Evolutionary conservation across 345 rosid species (phyloP).

Genomic region (Noccaea caerulescens): DNA sequence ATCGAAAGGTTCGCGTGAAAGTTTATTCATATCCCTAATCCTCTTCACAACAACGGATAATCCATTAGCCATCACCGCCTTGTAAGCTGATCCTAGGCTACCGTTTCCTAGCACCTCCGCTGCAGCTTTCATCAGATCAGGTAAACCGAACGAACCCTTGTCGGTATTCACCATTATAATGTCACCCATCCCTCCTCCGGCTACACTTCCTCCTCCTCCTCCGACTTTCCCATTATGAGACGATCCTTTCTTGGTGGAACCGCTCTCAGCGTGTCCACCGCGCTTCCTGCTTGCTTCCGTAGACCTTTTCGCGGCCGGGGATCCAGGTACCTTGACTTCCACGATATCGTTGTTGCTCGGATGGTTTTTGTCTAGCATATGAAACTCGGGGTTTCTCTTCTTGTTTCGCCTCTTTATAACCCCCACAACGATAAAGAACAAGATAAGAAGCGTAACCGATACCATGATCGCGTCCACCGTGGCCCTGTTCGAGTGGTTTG

Average conservation of each 20-base stretch:
- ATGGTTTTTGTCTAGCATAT: slow-evolving; percentile 54
- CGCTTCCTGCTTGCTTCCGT: slow-evolving; percentile 41
- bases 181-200: slow-evolving; percentile 43
- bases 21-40: slow-evolving; percentile 72
- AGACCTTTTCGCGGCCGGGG: slow-evolving; percentile 38
- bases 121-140: slow-evolving; percentile 89
- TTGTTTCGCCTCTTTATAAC: slow-evolving; percentile 28
- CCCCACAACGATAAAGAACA: slow-evolving; percentile 41
- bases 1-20: slow-evolving; percentile 62
- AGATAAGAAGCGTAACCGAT: slow-evolving; percentile 10
- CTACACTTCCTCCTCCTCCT: slow-evolving; percentile 9
- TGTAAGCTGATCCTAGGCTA: slow-evolving; percentile 86
- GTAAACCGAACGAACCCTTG: slow-evolving; percentile 65
- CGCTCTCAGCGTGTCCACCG: slow-evolving; percentile 18
- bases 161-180: slow-evolving; percentile 69
- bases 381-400: slow-evolving; percentile 49
- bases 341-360: slow-evolving; percentile 41
- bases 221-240: slow-evolving; percentile 43
- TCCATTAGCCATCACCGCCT: slow-evolving; percentile 75
- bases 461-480: slow-evolving; percentile 17
- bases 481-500: background rate
- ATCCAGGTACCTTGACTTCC: slow-evolving; percentile 48
- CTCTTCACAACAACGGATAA: slow-evolving; percentile 85
- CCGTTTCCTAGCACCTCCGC: slow-evolving; percentile 93
- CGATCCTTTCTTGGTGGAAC: slow-evolving; percentile 43